Base-by-base conservation (phyloP, 1,284 basidiomycete genomes). In the Malassezia globosa region DNA sequence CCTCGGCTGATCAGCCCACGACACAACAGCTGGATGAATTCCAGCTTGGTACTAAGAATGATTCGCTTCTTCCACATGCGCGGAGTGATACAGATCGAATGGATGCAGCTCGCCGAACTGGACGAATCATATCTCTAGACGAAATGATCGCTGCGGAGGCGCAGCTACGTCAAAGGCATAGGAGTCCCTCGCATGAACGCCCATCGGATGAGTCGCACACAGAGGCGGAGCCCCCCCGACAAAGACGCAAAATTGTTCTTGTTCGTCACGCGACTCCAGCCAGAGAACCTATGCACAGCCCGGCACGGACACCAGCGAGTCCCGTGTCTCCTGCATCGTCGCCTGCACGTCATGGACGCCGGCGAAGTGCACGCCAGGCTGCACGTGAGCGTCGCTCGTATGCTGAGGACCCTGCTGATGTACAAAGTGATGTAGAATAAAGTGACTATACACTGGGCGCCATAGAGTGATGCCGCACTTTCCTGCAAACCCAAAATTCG, bases 401-500 rank as follows among this genome's bases (percentile, higher is more conserved):
- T 27, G 35, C 23, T 11, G 26, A 26, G 11, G 36, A 33, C 33
- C 34, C 42, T 24, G 33, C 31, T 14, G 39, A 18, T 26, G 27
- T 31, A 11, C 13, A 16, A 14, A 37, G 31, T 33, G 29, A 45
- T n/a, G 43, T 25, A 16, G 45, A 38, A 4, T 39, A 22, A 16
- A 14, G 7, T 16, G 7, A 14, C 26, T 54, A 65, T 3, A 64
- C 59, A 21, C 33, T 49, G 3, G 58, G 57, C 24, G 64, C 62
- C 19, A 60, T 50, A 3, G 42, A 35, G 18, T 63, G 37, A 23
- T 67, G 56, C 14, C 53, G 51, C 31, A 64, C 56, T 43, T 71
- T 71, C 37, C 63, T 54, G 35, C 64, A 66, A 5, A 68, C 68
- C 64, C 70, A 73, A 46, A 73, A 72, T 43, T 64, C 59, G 4